Base-by-base conservation (phyloP, 495 filamentous ascomycete species). In the Trichoderma reesei region DNA sequence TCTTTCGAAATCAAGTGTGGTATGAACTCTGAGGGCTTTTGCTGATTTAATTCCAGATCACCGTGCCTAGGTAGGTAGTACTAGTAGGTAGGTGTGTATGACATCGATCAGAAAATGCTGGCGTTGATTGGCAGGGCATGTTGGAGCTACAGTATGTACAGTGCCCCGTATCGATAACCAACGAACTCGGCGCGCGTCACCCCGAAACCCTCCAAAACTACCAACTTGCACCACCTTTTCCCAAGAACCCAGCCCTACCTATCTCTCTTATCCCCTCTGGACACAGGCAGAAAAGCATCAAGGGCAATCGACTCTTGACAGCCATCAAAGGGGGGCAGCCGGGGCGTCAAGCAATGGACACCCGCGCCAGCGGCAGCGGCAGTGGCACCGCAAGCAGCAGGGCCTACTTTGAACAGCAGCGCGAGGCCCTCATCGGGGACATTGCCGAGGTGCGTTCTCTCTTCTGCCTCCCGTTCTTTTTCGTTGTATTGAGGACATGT, bases 371-470 rank as follows among this genome's bases (percentile, higher is more conserved):
- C 13, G 41, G 13, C 41, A 20, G 44, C 44, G 44, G 44, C 44
- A 20, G 1, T 16, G 18, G n/a, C 59, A 61, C 9, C 36, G 34
- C 11, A 18, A 41, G 72, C n/a, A 76, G 77, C 65, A 79, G 75
- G 69, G 69, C 78, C 1, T 81, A 81, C 65, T 96, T 96, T 70
- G 88, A 94, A 73, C 85, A 90, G 70, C 91, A 96, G 72, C 86
- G 91, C 65, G 86, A 87, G 67, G 82, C 86, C 63, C 78, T 96
- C 33, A 82, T 95, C 0, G 78, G 79, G 16, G 91, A 94, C 69
- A 91, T 96, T 66, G 89, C 89, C 39, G 79, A 86, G 72, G 90
- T 93, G 66, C 56, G 80, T 77, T 59, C 26, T n/a, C 51, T 46
- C 41, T 65, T 56, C 37, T 65, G 37, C 11, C 51, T 48, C 41